Evolutionary conservation across 192 early-diverging fungal genomes (phyloP), one percentile per base, ranked within the genome.

Genomic region (Podila horticola): DNA sequence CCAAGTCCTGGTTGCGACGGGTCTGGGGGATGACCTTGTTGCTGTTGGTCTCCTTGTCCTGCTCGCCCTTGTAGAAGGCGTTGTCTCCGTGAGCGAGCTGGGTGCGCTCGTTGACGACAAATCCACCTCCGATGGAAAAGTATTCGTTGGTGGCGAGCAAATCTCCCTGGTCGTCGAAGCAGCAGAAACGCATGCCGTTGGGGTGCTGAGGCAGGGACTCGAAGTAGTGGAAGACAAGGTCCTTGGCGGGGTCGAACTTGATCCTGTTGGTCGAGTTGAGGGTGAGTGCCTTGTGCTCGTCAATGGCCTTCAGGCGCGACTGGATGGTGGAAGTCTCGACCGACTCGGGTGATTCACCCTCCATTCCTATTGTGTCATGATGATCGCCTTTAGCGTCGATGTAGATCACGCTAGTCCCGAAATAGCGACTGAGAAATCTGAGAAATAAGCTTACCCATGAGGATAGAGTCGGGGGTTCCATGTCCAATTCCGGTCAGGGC

Each of bases 71-170:
- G 71, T 86, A 85, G 50, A 84, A 88, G 17, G 84, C 82, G 74
- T 86, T 79, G 67, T 87, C 75, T 62, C 91, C 93, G 55, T 95
- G 91, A 5, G 90, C 92, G 5, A 95, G 70, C 65, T 94, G 90
- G 1, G 96, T 96, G 38, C 91, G 82, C 38, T 97, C 97, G 79
- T 96, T 96, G 50, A 98, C 93, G 9, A 98, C 95, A 88, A 98
- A 98, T 5, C 97, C 97, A 29, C 96, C 96, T 29, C 96, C 96
- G 81, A 96, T 96, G 66, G 94, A 95, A 86, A 97, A 97, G 88
- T 95, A 98, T 79, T 98, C 96, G 84, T 97, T 96, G 45, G 94
- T 96, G 5, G 95, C 96, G 68, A 85, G 31, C 22, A 98, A 86
- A 66, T 96, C 93, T 28, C 94, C 94, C 19, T 92, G 72, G 26